Base-by-base conservation (phyloP, 2,329 filamentous ascomycete genomes). In the Chaetomium olivaceum region DNA sequence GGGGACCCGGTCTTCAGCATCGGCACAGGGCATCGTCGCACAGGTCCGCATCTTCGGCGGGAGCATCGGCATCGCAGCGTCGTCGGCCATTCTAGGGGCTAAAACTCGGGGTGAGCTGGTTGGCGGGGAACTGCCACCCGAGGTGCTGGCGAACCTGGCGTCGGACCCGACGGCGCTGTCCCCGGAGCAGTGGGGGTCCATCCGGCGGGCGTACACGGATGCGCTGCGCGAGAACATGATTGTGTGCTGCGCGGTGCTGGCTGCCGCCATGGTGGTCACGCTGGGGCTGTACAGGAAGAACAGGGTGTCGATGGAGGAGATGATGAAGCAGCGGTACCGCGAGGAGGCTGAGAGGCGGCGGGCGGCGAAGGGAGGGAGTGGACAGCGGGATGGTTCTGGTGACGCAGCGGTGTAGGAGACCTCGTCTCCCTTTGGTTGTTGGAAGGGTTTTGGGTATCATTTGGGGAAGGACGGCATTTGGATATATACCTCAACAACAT, bases 11-110 rank as follows among this genome's bases (percentile, higher is more conserved):
- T 1, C 23, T 27, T 51, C 51, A 85, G 83, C 83, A 14, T 76
- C 81, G 12, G 81, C 83, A 0, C 84, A 86, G 68, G 84, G 82
- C 0, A 80, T 86, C 48, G 71, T 85, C 14, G 80, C 83, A 0
- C 83, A 86, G 63, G 73, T 80, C 27, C 79, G 83, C 36, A 79
- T 86, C 25, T 75, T 85, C 0, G 84, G 84, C 4, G 83, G 84
- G 6, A 85, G 83, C 64, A 75, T 86, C 31, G 84, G 84, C 3
- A 84, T 86, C 61, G 81, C 84, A 2, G 78, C 80, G 1, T 85
- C 82, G 23, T 81, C 83, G 0, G 80, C 81, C 19, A 77, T 85
- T 19, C 70, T 84, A 4, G 77, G 70, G 52, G 75, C 66, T 58
- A 76, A 71, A 69, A 75, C 74, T 51, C 73, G 71, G 29, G 63